Base-by-base conservation (phyloP, 768 basidiomycete species). In the Podaxis sp. region DNA sequence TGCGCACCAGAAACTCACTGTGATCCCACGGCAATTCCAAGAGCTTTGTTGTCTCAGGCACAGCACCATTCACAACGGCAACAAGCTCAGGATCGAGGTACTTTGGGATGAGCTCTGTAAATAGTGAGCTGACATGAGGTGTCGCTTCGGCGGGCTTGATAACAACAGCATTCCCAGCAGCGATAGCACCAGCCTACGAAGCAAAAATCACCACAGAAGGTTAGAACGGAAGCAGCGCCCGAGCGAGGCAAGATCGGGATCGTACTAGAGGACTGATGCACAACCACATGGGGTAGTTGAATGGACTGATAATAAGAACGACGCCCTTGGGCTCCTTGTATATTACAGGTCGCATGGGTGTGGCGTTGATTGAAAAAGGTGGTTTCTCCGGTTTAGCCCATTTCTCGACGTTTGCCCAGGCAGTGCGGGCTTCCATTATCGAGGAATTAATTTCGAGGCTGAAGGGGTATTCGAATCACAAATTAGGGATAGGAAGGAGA, bases 241-340 rank as follows among this genome's bases (percentile, higher is more conserved):
- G 38, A 58, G 37, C 15, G 37, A 13, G 55, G 37, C n/a, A 58
- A 17, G 20, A 48, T 41, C 20, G 6, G n/a, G n/a, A 30, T 71
- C 82, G 22, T 63, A 89, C 88, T 65, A 93, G 64, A 12, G 89
- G 88, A 0, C 78, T 75, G 7, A 90, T 40, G 0, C 81, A 71
- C 56, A 89, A 72, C 78, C 80, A 87, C 12, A 91, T 63, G 0
- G 90, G 91, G 69, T 88, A 91, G 72, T 91, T 92, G 81, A 90
- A 91, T 0, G 90, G 88, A 36, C 78, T 78, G 60, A 93, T 87
- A 67, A 90, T 83, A 53, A 91, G 75, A 0, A 88, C 82, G 26
- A 86, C 81, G 2, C 91, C 91, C 71, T 94, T 95, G 50, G 93
- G 80, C 66, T 91, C 90, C 67, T 91, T 90, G 58, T 84, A 79